phyloP scores from a whole-genome alignment of 306 rosid genomes.

The Quercus alba region DNA sequence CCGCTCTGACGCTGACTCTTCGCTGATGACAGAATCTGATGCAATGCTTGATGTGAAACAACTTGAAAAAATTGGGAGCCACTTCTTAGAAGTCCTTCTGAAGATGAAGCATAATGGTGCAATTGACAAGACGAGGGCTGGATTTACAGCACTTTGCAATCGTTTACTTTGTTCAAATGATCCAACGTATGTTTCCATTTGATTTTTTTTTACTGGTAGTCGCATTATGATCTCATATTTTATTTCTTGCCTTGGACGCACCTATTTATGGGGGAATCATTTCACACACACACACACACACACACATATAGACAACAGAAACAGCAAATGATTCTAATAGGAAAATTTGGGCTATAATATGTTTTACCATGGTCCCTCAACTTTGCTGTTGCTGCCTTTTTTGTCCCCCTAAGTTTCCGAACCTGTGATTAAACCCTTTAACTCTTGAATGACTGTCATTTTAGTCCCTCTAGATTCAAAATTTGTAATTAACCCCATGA shows the following conservation, averaged over 20 bases:
- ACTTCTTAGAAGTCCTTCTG: slow-evolving; percentile 94
- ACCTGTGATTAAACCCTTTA: too few species aligned
- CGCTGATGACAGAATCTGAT: slow-evolving; percentile 24
- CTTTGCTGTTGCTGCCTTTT: too few species aligned
- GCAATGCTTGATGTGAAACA: slow-evolving; percentile 77
- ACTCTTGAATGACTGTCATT: too few species aligned
- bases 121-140: slow-evolving; percentile 97
- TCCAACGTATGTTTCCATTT: slow-evolving; percentile 45
- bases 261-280: too few species aligned
- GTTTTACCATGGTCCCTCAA: too few species aligned
- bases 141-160: slow-evolving; percentile 96
- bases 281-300: too few species aligned
- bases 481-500: too few species aligned
- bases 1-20: slow-evolving; percentile 33
- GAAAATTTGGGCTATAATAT: neutral
- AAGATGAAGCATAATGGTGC: slow-evolving; percentile 99
- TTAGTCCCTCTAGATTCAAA: too few species aligned
- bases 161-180: slow-evolving; percentile 92
- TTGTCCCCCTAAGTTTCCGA: too few species aligned
- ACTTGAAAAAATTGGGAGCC: slow-evolving; percentile 86
- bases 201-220: neutral
- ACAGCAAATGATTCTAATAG: neutral
- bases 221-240: slow-evolving; percentile 3
- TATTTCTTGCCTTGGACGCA: neutral
- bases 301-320: neutral